Evolutionary conservation across 1,284 basidiomycete species (phyloP), one percentile per base, ranked within the genome.

Genomic region (Cryptococcus wingfieldii): DNA sequence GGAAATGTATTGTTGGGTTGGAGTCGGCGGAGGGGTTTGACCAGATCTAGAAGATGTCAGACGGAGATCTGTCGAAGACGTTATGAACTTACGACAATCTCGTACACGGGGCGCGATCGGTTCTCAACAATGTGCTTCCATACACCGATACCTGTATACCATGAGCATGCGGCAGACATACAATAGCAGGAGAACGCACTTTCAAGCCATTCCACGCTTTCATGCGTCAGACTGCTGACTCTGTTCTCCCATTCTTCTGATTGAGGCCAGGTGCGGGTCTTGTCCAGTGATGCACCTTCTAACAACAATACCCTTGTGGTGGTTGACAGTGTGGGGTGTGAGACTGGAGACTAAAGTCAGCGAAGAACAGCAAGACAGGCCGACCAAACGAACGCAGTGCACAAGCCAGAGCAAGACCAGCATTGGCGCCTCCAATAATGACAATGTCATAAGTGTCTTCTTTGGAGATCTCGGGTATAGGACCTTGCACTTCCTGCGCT

Each of bases 391-490:
- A 67, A 92, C 93, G 83, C 19, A 98, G 80, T 25, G 91, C 90
- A 69, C 85, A 86, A 1, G 92, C 92, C 28, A 98, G 79, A 5
- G 93, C 89, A 27, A 98, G 81, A 14, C 95, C 95, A 1, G 86
- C 91, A 19, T 92, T 92, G 1, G 94, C 94, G 46, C 92, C 95
- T 14, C 95, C 95, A 38, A 97, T 90, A 64, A 98, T 89, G 37
- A 96, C 89, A 52, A 96, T 81, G 72, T 96, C 93, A 61, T 83
- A 86, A 1, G 69, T 75, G 47, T 75, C 57, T 28, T 66, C 63
- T 8, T 55, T 16, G 0, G 59, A 37, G 39, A 76, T 70, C 16
- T 46, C 47, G 13, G 59, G 59, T 23, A 60, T 57, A 2, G 52
- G 42, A 9, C 47, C 50, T 5, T n/a, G 19, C 43, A 27, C 25